Evolutionary conservation across 2,329 filamentous ascomycete species (phyloP).

Genomic region (Achaetomium macrosporum): DNA sequence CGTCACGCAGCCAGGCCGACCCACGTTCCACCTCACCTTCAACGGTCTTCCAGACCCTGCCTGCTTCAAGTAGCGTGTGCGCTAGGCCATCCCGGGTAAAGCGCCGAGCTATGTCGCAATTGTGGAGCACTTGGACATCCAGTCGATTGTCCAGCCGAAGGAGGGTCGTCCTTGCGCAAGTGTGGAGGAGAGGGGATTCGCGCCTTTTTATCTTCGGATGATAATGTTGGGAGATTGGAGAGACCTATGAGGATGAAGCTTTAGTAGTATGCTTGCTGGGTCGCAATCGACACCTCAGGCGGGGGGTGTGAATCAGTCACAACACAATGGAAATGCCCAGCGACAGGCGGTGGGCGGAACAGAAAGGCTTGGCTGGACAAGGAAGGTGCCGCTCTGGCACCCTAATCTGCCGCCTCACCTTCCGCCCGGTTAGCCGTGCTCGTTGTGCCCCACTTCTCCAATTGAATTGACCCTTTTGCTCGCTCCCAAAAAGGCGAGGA

Average conservation of each 20-base stretch:
- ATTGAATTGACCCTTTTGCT: constrained; percentile 20
- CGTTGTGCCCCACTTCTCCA: constrained; percentile 20
- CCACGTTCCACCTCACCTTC: constrained; percentile 15
- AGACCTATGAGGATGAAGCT: not conserved
- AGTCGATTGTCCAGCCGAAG: constrained; percentile 10
- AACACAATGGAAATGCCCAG: too few species aligned
- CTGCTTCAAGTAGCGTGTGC: constrained; percentile 7
- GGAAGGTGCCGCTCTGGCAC: constrained; percentile 1
- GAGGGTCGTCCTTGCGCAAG: constrained; percentile 3
- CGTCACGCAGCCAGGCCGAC: constrained; percentile 14
- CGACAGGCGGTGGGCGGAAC: constrained; percentile 2
- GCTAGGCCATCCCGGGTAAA: constrained; percentile 20
- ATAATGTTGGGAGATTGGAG: not conserved
- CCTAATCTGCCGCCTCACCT: constrained; percentile 4
- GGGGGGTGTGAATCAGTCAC: too few species aligned
- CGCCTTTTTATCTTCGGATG: constrained; percentile 1
- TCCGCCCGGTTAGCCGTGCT: not conserved
- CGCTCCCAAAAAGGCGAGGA: constrained; percentile 15
- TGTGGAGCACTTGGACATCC: constrained; percentile 18
- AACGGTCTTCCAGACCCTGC: constrained; percentile 22
- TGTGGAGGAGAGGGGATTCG: constrained; percentile 2
- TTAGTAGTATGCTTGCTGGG: too few species aligned
- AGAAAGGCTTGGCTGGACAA: not conserved
- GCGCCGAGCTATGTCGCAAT: constrained; percentile 15
- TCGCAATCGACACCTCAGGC: too few species aligned